Evolutionary conservation across 73 alveolate genomes (phyloP).

Genomic region (Uronychia setigera): DNA sequence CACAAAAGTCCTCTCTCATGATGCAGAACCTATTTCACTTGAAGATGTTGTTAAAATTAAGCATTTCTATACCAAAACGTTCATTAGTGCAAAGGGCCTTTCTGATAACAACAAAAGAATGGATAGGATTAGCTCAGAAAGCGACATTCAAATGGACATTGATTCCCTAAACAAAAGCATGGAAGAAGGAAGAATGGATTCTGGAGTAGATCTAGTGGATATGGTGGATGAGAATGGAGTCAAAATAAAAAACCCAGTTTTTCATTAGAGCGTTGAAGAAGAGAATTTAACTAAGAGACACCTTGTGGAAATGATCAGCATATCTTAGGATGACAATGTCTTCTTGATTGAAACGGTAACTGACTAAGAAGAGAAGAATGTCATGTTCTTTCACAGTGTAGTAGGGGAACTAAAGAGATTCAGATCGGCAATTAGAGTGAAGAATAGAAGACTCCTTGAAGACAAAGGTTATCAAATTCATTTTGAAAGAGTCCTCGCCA

Average conservation of each 20-base stretch:
- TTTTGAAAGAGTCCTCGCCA: not conserved
- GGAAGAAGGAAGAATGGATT: not conserved
- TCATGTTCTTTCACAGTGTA: constrained; percentile 31
- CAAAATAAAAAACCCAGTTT: no score
- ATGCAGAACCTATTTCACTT: not conserved
- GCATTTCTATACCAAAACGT: not conserved
- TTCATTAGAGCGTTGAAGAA: not conserved
- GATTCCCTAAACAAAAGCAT: not conserved
- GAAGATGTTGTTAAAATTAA: not conserved
- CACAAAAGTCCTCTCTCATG: not conserved
- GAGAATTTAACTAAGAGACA: constrained; percentile 31
- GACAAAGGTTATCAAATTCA: not conserved
- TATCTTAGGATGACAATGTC: constrained; percentile 61
- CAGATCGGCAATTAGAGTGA: constrained; percentile 17
- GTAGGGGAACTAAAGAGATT: constrained; percentile 34
- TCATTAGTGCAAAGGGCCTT: not conserved
- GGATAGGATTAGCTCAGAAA: not conserved
- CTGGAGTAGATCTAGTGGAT: not conserved
- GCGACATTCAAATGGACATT: not conserved
- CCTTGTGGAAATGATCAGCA: constrained; percentile 21
- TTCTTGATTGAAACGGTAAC: constrained; percentile 29
- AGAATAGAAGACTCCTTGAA: not conserved
- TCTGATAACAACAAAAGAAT: not conserved
- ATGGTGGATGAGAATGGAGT: not conserved
- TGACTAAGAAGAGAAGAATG: constrained; percentile 24